A percentile compares a stretch with the other conserved stretches of the same genome.
Evolutionary conservation across 805 yeast genomes (phyloP).

Genomic region (Yamadazyma paraphyllophila): DNA sequence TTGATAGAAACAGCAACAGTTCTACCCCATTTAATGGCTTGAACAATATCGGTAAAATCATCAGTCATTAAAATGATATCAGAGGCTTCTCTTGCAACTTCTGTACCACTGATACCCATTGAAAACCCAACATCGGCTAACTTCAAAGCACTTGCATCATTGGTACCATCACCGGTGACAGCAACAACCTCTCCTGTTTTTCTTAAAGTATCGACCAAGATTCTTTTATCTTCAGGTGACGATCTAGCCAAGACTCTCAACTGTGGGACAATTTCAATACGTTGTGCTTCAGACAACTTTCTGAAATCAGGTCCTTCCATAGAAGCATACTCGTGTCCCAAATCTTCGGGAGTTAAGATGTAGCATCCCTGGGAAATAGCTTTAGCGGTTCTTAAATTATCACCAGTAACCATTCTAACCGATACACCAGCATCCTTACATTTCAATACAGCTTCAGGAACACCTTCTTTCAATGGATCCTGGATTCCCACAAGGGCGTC

Average conservation of each 20-base stretch:
- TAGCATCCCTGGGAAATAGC: slow-evolving; percentile 89
- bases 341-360: slow-evolving; percentile 56
- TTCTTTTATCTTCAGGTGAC: slow-evolving; percentile 91
- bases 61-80: slow-evolving; percentile 91
- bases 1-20: slow-evolving; percentile 93
- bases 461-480: slow-evolving; percentile 92
- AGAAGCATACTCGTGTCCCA: slow-evolving; percentile 53
- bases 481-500: slow-evolving; percentile 88
- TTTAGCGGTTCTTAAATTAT: slow-evolving; percentile 84
- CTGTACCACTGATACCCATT: slow-evolving; percentile 98
- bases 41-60: slow-evolving; percentile 90
- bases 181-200: slow-evolving; percentile 91
- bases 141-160: slow-evolving; percentile 96
- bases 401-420: slow-evolving; percentile 98
- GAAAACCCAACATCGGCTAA: slow-evolving; percentile 98
- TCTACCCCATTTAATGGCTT: slow-evolving; percentile 98
- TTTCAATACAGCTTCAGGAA: slow-evolving; percentile 79
- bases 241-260: slow-evolving; percentile 89
- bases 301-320: slow-evolving; percentile 96
- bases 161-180: slow-evolving; percentile 98
- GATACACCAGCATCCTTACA: slow-evolving; percentile 91
- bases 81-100: slow-evolving; percentile 97
- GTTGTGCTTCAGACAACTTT: slow-evolving; percentile 54
- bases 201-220: slow-evolving; percentile 78
- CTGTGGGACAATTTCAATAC: slow-evolving; percentile 62